Base-by-base conservation (phyloP, 345 rosid species). In the Eucalyptus polybractea region DNA sequence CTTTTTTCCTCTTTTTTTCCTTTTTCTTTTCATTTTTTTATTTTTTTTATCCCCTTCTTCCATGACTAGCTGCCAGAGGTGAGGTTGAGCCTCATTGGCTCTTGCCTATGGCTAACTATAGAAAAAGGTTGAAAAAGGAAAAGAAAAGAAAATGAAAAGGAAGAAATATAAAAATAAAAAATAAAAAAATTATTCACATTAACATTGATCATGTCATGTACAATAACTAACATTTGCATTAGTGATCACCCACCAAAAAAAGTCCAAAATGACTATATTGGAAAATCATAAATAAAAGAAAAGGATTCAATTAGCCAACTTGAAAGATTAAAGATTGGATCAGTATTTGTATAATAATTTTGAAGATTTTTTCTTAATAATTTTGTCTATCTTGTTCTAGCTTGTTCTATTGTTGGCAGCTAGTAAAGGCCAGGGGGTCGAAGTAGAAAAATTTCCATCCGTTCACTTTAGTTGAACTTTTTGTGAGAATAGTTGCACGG, bases 201-300 rank as follows among this genome's bases (percentile, higher is more conserved):
- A 6, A 4, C 5, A 11, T 10, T 4, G 7, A 6, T 6, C 8
- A 6, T 21, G 1, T 5, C 27, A 72, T 3, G 0, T 72, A 19
- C 1, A 13, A 72, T 5, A 2, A 3, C 13, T 4, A 16, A 37
- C 27, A 37, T 72, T 3, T 1, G 2, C 27, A 1, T 21, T 24
- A 19, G 1, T 2, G 2, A 37, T 37, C 45, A 21, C 5, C 3
- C 5, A 10, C 81, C 25, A 31, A 72, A 33, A 69, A 19, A 33
- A 15, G 24, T 10, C 2, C 8, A 4, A 2, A 72, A 72, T 21
- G 7, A 37, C 2, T 72, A 72, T 72, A 37, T 37, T 37, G 14
- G 4, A 2, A 19, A 72, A 19, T 37, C 5, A 7, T 19, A 3
- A 37, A 47, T 8, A 8, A 1, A 44, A 8, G 10, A 1, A 2